Conservation (phyloP, 176 grass and related monocot genomes). For the Carex pumila region DNA sequence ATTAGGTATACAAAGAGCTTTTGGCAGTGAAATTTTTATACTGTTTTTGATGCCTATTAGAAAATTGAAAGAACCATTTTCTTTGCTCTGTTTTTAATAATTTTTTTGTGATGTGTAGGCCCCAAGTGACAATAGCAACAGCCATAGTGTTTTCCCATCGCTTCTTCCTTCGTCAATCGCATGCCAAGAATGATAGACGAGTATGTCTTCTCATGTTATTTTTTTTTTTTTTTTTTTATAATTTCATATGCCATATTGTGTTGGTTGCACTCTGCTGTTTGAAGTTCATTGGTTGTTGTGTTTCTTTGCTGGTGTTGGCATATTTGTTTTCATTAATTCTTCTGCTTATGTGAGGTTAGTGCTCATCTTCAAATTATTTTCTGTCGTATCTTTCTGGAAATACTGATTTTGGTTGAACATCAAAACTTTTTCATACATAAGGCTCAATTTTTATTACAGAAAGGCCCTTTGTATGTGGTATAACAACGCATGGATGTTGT, state of each 20-base stretch:
- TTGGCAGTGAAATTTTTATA: neutral
- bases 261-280: neutral
- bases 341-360: neutral
- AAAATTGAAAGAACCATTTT: neutral
- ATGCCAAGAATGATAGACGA: constrained; percentile 83
- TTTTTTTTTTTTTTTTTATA: neutral
- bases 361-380: neutral
- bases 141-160: constrained; percentile 87
- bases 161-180: constrained; percentile 88
- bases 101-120: constrained; percentile 38
- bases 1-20: neutral
- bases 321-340: neutral
- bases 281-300: neutral
- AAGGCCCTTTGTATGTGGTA: neutral
- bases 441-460: neutral
- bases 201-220: constrained; percentile 44
- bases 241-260: neutral
- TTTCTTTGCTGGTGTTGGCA: neutral
- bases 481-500: neutral
- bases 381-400: neutral
- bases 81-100: constrained; percentile 1
- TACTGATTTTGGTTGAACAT: neutral
- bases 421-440: neutral
- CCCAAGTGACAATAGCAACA: constrained; percentile 91
- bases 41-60: neutral